A percentile compares a stretch with the other conserved stretches of the same genome.
Conservation (phyloP, 1,284 basidiomycete species). For the Ceratobasidium sp. region DNA sequence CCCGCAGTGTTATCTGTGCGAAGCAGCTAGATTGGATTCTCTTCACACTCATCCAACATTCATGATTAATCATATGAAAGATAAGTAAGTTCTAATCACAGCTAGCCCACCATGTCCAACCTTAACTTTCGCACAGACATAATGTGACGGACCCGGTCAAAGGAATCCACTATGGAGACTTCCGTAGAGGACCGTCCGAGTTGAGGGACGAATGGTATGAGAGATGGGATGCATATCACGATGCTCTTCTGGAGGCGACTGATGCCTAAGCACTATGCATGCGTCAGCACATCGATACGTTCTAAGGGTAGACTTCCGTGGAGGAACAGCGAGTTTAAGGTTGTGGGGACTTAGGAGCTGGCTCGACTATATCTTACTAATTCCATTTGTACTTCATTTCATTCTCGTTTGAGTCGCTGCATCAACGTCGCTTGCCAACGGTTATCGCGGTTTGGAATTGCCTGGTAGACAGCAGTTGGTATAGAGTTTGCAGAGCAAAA, state of each 20-base stretch:
- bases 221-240: neutral
- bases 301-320: no score
- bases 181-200: neutral
- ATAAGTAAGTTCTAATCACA: neutral
- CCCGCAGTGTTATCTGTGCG: neutral
- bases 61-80: neutral
- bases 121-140: neutral
- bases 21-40: neutral
- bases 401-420: no score
- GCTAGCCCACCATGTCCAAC: neutral
- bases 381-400: no score
- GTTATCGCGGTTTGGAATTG: no score
- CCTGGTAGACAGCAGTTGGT: no score
- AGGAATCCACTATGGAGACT: neutral
- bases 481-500: no score
- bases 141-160: neutral
- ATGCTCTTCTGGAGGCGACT: neutral
- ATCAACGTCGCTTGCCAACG: no score
- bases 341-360: no score
- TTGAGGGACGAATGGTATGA: neutral
- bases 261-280: no score
- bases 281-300: no score
- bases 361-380: no score
- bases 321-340: no score
- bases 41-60: neutral